Conservation (phyloP, 257 asterid genomes). For the Lantana camara region DNA sequence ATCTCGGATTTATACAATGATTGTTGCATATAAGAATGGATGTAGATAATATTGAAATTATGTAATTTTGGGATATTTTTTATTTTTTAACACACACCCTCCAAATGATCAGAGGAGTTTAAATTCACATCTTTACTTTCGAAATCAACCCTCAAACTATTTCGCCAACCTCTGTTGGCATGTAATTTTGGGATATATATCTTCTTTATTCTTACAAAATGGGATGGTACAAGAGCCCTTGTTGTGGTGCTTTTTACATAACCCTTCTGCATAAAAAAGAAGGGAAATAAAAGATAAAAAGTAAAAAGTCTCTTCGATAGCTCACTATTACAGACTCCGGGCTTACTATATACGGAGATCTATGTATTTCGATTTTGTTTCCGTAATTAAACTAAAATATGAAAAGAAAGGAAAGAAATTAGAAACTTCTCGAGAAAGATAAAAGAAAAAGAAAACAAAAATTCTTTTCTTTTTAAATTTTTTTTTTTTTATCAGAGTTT, state of each 20-base stretch:
- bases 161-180: no score
- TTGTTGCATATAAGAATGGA: no score
- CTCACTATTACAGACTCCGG: constrained; percentile 32
- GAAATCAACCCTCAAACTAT: no score
- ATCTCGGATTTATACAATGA: no score
- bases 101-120: no score
- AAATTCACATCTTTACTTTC: no score
- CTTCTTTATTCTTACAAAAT: constrained; percentile 37
- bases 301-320: constrained; percentile 18
- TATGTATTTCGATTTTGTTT: constrained; percentile 32
- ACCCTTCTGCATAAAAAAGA: constrained; percentile 32
- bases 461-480: constrained; percentile 10
- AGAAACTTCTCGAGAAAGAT: constrained; percentile 23
- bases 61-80: no score
- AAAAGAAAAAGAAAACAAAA: constrained; percentile 25
- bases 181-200: no score
- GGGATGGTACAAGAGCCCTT: constrained; percentile 1
- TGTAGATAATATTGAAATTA: no score
- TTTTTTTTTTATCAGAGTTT: constrained; percentile 41
- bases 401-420: constrained; percentile 27
- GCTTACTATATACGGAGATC: constrained; percentile 22
- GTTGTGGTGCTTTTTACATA: constrained; percentile 34
- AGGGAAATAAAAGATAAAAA: not conserved
- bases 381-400: constrained; percentile 12
- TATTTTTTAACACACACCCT: not conserved